Conservation (phyloP, 225 moss, liverwort and hornwort genomes). For the Takakia lepidozioides region DNA sequence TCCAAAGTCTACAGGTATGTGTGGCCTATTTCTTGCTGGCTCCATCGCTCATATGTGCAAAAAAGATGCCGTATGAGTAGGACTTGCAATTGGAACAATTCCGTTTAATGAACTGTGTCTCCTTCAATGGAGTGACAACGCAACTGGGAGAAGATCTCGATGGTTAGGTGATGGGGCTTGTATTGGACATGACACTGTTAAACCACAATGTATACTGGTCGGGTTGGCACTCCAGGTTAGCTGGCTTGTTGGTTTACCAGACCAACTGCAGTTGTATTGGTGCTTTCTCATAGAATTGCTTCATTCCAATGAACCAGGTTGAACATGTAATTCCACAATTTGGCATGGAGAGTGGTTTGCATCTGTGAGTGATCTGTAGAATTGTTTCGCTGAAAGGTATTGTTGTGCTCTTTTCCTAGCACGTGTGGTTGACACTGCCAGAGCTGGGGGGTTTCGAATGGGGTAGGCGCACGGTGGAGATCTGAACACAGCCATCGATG, state of each 20-base stretch:
- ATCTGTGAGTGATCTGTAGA: neutral
- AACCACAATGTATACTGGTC: too few species aligned
- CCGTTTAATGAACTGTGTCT: neutral
- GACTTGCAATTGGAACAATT: neutral
- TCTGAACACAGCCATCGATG: conserved; percentile 43
- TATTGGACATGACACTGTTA: too few species aligned
- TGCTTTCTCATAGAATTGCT: too few species aligned
- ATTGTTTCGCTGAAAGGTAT: neutral
- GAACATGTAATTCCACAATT: neutral
- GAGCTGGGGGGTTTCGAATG: neutral
- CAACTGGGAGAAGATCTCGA: neutral
- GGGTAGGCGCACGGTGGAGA: conserved; percentile 37
- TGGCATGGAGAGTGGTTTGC: neutral
- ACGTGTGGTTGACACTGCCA: neutral
- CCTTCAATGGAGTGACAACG: neutral
- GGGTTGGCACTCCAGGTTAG: too few species aligned
- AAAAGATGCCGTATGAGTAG: neutral
- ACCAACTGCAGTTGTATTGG: too few species aligned
- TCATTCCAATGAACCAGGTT: too few species aligned
- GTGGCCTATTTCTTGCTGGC: neutral
- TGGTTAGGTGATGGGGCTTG: neutral
- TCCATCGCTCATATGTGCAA: neutral
- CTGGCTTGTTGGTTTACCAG: too few species aligned
- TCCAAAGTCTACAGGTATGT: conserved; percentile 6
- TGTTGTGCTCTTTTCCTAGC: neutral